Evolutionary conservation across 106 monocot species (phyloP).

Genomic region (Allium cepa): DNA sequence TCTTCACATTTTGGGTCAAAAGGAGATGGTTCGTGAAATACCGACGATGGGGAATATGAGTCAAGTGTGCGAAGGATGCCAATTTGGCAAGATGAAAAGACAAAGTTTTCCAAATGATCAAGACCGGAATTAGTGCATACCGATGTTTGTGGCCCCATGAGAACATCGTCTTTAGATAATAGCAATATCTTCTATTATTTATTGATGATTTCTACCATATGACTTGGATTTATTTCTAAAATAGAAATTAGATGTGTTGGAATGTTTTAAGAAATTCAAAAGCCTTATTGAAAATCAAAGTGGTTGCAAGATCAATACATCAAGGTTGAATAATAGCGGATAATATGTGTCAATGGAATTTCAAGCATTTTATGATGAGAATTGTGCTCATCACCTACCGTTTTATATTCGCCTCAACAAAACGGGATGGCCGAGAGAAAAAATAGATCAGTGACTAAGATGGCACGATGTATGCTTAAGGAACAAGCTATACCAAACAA

Average conservation of each 20-base stretch:
- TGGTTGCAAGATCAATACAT: not conserved
- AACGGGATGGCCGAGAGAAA: not conserved
- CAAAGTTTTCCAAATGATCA: not conserved
- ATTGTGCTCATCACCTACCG: not conserved
- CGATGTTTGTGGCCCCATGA: not conserved
- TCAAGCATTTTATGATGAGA: not conserved
- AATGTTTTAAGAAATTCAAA: not conserved
- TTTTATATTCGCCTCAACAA: not conserved
- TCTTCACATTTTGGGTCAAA: not conserved
- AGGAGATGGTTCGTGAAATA: not conserved
- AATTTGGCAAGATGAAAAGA: not conserved
- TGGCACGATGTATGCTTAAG: not conserved
- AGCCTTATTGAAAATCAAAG: not conserved
- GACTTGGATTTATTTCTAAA: not conserved
- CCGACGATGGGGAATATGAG: not conserved
- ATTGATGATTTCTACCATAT: not conserved
- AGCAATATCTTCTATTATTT: not conserved
- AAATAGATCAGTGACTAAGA: not conserved
- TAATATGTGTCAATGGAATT: not conserved
- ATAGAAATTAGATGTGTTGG: not conserved
- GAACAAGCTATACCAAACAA: not conserved
- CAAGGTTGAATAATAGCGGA: not conserved
- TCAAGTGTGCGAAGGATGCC: not conserved
- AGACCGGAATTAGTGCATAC: not conserved
- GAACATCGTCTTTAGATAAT: not conserved